phyloP scores from a whole-genome alignment of 228 moss, liverwort and hornwort species.

The Sphagnum fallax region DNA sequence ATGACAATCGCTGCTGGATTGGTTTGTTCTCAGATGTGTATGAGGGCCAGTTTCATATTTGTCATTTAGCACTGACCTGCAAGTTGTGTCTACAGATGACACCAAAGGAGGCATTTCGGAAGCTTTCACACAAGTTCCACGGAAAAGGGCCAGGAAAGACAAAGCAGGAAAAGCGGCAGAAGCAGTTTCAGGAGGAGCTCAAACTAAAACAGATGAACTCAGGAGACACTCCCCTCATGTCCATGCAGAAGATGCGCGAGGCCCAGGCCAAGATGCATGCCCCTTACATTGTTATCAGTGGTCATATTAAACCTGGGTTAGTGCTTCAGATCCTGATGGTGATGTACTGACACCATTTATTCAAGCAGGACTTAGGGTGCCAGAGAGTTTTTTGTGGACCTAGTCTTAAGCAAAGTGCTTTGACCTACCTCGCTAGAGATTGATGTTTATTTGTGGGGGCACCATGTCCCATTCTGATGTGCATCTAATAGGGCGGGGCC shows the following conservation, averaged over 20 bases:
- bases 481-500: background rate
- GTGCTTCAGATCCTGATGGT: background rate
- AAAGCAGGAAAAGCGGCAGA: constrained; percentile 98
- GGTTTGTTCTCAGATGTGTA: no score
- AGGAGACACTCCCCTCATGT: constrained; percentile 91
- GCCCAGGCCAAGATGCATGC: constrained; percentile 81
- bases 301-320: constrained; percentile 98
- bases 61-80: no score
- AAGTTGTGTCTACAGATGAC: constrained; percentile 70
- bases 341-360: background rate
- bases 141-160: constrained; percentile 99
- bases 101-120: constrained; percentile 98
- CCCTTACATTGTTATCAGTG: constrained; percentile 97
- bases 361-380: background rate
- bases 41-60: no score
- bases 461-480: background rate
- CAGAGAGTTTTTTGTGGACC: no score
- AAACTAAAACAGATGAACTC: constrained; percentile 98
- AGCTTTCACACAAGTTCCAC: constrained; percentile 98
- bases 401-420: no score
- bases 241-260: constrained; percentile 95
- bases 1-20: no score
- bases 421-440: no score
- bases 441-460: background rate
- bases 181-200: constrained; percentile 95